A percentile compares a stretch with the other conserved stretches of the same genome.
phyloP scores from a whole-genome alignment of 2,329 filamentous ascomycete species.

The Xylaria sp. region DNA sequence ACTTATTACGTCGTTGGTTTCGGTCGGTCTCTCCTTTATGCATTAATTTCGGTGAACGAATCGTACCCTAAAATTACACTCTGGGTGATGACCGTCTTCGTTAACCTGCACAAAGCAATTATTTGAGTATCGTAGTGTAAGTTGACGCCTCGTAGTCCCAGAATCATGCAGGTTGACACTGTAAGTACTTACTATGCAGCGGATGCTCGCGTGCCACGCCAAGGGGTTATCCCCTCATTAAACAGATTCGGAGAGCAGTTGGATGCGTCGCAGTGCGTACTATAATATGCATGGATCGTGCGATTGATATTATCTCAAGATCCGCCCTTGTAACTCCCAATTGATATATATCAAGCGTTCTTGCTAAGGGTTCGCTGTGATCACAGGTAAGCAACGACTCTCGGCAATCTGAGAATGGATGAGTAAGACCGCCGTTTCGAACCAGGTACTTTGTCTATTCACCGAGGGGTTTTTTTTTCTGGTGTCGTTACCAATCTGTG shows the following conservation, averaged over 20 bases:
- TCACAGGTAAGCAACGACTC: not conserved
- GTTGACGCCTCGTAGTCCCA: not conserved
- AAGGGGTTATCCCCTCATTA: not conserved
- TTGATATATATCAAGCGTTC: not conserved
- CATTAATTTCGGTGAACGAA: conserved; percentile 1
- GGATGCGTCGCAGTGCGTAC: not conserved
- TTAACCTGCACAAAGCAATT: not conserved
- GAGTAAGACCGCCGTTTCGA: conserved; percentile 5
- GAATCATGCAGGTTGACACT: not conserved
- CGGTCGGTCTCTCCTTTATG: not conserved
- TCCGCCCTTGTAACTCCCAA: not conserved
- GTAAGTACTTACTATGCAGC: not conserved
- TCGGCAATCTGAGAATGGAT: not conserved
- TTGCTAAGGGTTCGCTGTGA: not conserved
- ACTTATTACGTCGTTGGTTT: not conserved
- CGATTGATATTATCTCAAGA: not conserved
- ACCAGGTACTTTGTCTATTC: not conserved
- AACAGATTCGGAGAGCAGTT: not conserved
- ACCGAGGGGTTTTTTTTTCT: not conserved
- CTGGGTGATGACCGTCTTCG: not conserved
- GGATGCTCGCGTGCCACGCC: not conserved
- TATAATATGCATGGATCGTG: not conserved
- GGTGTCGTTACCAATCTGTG: not conserved
- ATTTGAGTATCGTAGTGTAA: not conserved
- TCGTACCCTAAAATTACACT: not conserved